Base-by-base conservation (phyloP, 345 rosid species). In the Eucalyptus erythrocorys region DNA sequence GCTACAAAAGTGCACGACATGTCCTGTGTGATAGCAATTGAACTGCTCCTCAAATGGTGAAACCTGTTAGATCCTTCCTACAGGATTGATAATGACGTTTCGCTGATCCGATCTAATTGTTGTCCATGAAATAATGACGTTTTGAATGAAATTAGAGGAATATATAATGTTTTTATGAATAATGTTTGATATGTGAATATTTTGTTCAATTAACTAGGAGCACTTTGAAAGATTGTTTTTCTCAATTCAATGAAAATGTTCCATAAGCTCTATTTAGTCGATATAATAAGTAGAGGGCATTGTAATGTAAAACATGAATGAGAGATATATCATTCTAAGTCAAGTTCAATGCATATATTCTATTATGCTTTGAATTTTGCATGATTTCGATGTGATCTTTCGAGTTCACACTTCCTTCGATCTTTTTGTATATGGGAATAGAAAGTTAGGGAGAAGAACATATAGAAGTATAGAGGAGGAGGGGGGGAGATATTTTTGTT, bases 1-100 rank as follows among this genome's bases (percentile, higher is more conserved):
- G 9, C 55, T 51, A 17, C 9, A 17, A 1, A 50, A 50, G 53
- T 16, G 21, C 53, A 50, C 21, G 53, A 50, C 53, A 49, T 50
- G 21, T 50, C 53, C 4, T 6, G 9, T 3, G 9, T 50, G 55
- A 50, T 17, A 1, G 61, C 1, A 1, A 24, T 13, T 55, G 1
- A 22, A 55, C 27, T 55, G 17, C 30, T 24, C 59, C 26, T 55
- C 27, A 55, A 24, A 55, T 9, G 6, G 30, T 24, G 30, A 55
- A 55, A 55, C 61, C 11, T 4, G 13, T 24, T 13, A 24, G 13
- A 22, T 24, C 30, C 30, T 55, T 55, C 30, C 61, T 55, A 2
- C 4, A 24, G 1, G 13, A 55, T 13, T 24, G 61, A 55, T 55
- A 8, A 9, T 9, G 1, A 55, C 3, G 30, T 55, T 55, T 55